phyloP scores from a whole-genome alignment of 2,329 filamentous ascomycete genomes.

The Ceratocystis smalleyi region DNA sequence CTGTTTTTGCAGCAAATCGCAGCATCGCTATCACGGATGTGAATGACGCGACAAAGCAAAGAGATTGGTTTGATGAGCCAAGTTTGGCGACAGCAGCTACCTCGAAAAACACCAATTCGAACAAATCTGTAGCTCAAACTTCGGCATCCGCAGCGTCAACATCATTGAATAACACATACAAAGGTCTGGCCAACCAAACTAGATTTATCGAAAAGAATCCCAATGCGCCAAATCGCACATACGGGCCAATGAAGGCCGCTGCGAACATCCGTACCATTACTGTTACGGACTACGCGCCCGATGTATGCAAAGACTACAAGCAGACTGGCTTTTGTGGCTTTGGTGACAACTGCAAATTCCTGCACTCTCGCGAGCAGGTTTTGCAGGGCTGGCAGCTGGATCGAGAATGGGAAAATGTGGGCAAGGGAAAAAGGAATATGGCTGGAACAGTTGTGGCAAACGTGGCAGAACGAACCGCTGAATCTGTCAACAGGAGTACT shows the following conservation, averaged over 20 bases:
- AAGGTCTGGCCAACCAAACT: slow-evolving; percentile 54
- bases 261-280: slow-evolving; percentile 86
- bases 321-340: slow-evolving; percentile 53
- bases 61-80: slow-evolving; percentile 79
- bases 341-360: slow-evolving; percentile 64
- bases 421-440: slow-evolving; percentile 50
- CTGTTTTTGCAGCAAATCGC: slow-evolving; percentile 46
- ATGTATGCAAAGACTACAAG: slow-evolving; percentile 92
- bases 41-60: slow-evolving; percentile 80
- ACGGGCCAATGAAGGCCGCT: slow-evolving; percentile 76
- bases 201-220: slow-evolving; percentile 71
- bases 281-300: slow-evolving; percentile 75
- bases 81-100: slow-evolving; percentile 32
- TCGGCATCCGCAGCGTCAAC: slow-evolving; percentile 25
- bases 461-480: slow-evolving; percentile 32
- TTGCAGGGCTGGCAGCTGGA: slow-evolving; percentile 94
- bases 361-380: slow-evolving; percentile 62
- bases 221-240: slow-evolving; percentile 49
- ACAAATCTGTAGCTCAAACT: neutral
- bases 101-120: neutral
- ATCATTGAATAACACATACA: slow-evolving; percentile 46
- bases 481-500: slow-evolving; percentile 24
- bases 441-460: slow-evolving; percentile 47
- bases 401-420: slow-evolving; percentile 77
- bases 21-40: slow-evolving; percentile 42